Evolutionary conservation across 345 rosid genomes (phyloP).

Genomic region (Citrus sp.): DNA sequence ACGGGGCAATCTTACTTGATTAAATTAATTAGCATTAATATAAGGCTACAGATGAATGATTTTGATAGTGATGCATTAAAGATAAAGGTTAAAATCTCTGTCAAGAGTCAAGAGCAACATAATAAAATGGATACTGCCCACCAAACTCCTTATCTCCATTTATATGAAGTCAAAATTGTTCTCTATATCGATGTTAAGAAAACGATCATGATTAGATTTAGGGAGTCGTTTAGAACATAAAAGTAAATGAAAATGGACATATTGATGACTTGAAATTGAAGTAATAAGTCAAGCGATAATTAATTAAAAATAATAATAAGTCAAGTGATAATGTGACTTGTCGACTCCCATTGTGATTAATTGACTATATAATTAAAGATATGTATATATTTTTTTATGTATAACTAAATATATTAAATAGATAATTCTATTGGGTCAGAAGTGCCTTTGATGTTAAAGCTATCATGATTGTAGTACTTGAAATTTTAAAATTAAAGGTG

Average conservation of each 20-base stretch:
- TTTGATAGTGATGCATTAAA: constrained; percentile 1
- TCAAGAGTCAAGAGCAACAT: background rate
- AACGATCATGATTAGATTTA: background rate
- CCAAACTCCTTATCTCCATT: background rate
- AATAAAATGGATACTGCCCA: background rate
- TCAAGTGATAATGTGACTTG: constrained; percentile 2
- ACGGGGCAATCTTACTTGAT: background rate
- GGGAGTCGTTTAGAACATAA: background rate
- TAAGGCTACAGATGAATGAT: background rate
- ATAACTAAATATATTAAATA: background rate
- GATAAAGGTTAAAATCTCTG: background rate
- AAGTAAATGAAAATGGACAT: background rate
- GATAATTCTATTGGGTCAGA: background rate
- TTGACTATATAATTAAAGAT: background rate
- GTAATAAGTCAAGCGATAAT: background rate
- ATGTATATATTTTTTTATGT: too few species aligned
- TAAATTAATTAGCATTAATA: background rate
- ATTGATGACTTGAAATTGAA: constrained; percentile 1
- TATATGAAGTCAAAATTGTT: background rate
- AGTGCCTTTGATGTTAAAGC: constrained; percentile 3
- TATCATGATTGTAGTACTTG: constrained; percentile 5
- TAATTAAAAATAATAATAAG: too few species aligned
- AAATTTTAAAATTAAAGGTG: constrained; percentile 11
- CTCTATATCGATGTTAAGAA: background rate
- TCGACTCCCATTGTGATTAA: background rate